Evolutionary conservation across 352 stramenopile species (phyloP).

Genomic region (Globisporangium spiculum): DNA sequence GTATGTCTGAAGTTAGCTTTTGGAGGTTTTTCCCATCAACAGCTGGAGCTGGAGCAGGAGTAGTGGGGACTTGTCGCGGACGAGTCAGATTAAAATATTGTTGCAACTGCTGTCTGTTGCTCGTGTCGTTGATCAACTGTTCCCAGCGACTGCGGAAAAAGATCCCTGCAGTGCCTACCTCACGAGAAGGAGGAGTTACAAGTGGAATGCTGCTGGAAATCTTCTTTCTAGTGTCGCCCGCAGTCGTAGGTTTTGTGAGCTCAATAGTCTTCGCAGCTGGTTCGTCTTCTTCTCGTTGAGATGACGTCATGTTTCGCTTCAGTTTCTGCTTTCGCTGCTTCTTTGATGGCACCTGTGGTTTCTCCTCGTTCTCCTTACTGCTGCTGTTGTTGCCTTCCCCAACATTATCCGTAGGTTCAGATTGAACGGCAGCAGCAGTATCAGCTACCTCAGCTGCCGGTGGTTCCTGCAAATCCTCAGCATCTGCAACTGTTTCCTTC

Average conservation of each 20-base stretch:
- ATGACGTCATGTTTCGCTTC: not conserved
- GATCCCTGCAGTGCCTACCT: not conserved
- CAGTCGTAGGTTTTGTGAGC: not conserved
- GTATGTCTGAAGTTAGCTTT: not conserved
- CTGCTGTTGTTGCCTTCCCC: not conserved
- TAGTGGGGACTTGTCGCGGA: not conserved
- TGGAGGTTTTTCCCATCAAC: not conserved
- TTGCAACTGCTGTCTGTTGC: constrained; percentile 6
- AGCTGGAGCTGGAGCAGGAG: not conserved
- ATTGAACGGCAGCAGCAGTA: not conserved
- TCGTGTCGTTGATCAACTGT: constrained; percentile 8
- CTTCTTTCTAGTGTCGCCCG: not conserved
- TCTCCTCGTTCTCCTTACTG: not conserved
- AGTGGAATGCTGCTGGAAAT: not conserved
- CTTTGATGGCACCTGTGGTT: not conserved
- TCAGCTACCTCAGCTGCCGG: not conserved
- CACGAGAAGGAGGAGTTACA: not conserved
- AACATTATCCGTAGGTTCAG: not conserved
- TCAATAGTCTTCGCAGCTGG: not conserved
- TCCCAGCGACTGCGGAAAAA: constrained; percentile 17
- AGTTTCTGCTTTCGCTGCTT: constrained; percentile 9
- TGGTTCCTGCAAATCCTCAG: not conserved
- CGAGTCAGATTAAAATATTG: constrained; percentile 9
- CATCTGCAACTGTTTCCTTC: not conserved
- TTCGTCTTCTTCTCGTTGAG: not conserved